Base-by-base conservation (phyloP, 257 asterid genomes). In the Galeopsis tetrahit region DNA sequence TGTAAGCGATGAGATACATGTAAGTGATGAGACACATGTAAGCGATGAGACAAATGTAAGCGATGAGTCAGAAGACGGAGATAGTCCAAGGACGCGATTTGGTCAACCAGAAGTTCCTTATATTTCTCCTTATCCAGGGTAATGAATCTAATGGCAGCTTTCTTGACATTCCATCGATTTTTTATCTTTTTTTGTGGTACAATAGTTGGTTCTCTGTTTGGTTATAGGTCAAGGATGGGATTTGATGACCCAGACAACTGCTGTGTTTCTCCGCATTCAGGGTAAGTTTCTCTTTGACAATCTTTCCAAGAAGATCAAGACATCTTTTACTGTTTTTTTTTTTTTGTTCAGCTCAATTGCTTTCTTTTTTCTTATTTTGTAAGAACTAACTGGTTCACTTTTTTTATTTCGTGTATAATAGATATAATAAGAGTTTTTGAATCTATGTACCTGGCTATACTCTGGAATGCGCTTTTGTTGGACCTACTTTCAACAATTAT, bases 51-150 rank as follows among this genome's bases (percentile, higher is more conserved):
- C 28, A 21, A 21, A 21, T 21, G 28, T 21, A 21, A 21, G 28
- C n/a, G 56, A 49, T 21, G 28, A 21, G 28, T 21, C 28, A 55
- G 83, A 76, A 31, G 71, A 76, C 21, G 63, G 81, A 72, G 74
- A 61, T 48, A 76, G 72, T 42, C 74, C 76, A 17, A n/a, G 70
- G 60, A 13, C 56, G 32, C 76, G 62, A 59, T 76, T 56, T 63
- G 68, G 73, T 38, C 36, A 76, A 36, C 70, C 69, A 2, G 69
- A 69, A 42, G 77, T 68, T 14, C 83, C 78, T 52, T 80, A 75
- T 35, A 11, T 7, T 49, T 33, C 74, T 69, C 44, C 75, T 15
- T 68, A 68, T 28, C 55, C 83, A 34, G 86, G 88, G 92, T 87
- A 82, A 63, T 44, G 32, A 43, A 14, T 70, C 64, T 68, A 13